Base-by-base conservation (phyloP, 768 basidiomycete genomes). In the Tubosaeta brunneosetosa region DNA sequence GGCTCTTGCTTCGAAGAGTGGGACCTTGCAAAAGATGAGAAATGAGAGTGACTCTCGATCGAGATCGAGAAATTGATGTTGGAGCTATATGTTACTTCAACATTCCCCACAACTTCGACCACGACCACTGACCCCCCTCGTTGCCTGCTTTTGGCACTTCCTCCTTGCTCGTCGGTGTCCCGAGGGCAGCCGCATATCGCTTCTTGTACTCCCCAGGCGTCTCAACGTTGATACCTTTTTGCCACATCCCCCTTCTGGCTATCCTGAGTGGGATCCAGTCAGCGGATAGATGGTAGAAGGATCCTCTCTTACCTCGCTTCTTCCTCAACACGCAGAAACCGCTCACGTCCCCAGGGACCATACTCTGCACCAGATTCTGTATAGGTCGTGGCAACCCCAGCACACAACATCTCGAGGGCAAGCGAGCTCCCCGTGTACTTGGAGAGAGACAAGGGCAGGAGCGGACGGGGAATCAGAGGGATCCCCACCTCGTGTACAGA, bases 151-250 rank as follows among this genome's bases (percentile, higher is more conserved):
- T n/a, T n/a, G n/a, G n/a, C 27, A 19, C 1, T 1, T 36, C 50
- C 14, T 43, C 50, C 31, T 55, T 47, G 40, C 29, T 34, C 19
- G 43, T 38, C 4, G 53, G 32, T 9, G 50, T 29, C 11, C 55
- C 56, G 3, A 61, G 29, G 0, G 62, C 64, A 14, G 9, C 51
- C 0, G 79, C 77, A 59, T 83, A 68, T 32, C 89, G 76, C 32
- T 81, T 82, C 71, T 97, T 94, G 68, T 88, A 94, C 45, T 87
- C 84, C 1, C 83, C 79, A 0, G 93, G 93, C 8, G 80, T 82
- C 58, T 94, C 93, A 13, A 72, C 72, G 6, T 56, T 59, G 0
- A 59, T 61, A 1, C 82, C 83, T 3, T 77, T 56, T 25, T 69
- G 73, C 92, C 92, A 95, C 77, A 93, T 87, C 0, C 93, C 93